Evolutionary conservation across 1,284 basidiomycete genomes (phyloP).

Genomic region (Pseudozyma sp.): DNA sequence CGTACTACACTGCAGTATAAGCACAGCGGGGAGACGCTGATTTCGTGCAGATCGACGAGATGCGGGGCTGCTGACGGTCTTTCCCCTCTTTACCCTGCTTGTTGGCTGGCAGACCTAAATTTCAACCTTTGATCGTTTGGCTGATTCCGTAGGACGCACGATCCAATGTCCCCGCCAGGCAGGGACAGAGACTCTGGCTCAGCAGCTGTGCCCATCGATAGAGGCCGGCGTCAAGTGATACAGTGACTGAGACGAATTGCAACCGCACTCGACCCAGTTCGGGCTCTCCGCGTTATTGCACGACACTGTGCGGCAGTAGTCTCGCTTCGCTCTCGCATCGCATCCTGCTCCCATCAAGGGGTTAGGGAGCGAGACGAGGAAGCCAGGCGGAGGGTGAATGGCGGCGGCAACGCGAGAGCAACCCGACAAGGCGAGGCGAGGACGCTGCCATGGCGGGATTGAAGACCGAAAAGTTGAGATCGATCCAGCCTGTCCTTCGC

Average conservation of each 20-base stretch:
- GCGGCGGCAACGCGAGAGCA: too few species aligned
- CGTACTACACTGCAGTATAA: too few species aligned
- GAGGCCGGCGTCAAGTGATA: neutral
- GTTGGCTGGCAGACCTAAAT: neutral
- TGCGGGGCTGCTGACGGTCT: neutral
- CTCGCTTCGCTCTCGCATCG: too few species aligned
- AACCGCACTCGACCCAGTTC: too few species aligned
- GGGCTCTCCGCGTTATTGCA: too few species aligned
- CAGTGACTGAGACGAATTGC: neutral
- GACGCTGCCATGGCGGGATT: too few species aligned
- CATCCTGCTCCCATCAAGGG: too few species aligned
- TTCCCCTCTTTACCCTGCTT: neutral
- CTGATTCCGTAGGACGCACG: neutral
- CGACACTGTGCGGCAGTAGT: too few species aligned
- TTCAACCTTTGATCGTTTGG: too few species aligned
- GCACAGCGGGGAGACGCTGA: neutral
- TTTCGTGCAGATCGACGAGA: slow-evolving; percentile 7
- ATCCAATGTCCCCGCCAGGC: neutral
- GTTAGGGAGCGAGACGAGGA: too few species aligned
- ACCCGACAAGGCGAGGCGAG: too few species aligned
- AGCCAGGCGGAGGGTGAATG: neutral
- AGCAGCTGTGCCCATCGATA: neutral
- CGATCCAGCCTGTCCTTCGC: neutral
- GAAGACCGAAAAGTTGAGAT: neutral
- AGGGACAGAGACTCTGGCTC: too few species aligned